phyloP scores from a whole-genome alignment of 768 basidiomycete genomes.

The Pisolithus tinctorius region DNA sequence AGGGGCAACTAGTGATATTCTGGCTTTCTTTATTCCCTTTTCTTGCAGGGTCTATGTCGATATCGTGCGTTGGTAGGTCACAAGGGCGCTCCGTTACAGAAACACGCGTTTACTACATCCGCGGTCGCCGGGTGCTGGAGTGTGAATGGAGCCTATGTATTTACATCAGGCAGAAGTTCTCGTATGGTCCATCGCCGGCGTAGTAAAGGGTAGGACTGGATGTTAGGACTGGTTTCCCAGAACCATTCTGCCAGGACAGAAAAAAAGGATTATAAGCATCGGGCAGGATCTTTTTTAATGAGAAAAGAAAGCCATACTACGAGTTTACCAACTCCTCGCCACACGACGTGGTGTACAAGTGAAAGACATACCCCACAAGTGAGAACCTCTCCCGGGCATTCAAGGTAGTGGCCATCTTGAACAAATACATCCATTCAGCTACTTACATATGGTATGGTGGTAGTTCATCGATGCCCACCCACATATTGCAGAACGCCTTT shows the following conservation, averaged over 20 bases:
- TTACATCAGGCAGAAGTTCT: neutral
- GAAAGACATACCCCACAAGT: constrained; percentile 63
- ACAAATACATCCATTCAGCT: too few species aligned
- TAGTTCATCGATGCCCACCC: constrained; percentile 59
- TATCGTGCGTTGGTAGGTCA: neutral
- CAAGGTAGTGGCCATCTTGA: constrained; percentile 35
- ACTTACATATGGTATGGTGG: neutral
- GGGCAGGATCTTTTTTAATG: constrained; percentile 49
- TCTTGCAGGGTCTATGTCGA: neutral
- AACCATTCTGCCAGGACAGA: neutral
- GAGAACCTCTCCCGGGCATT: constrained; percentile 79
- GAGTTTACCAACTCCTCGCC: constrained; percentile 71
- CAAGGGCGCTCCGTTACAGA: neutral
- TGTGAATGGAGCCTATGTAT: neutral
- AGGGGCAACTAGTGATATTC: neutral
- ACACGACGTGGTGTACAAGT: constrained; percentile 58
- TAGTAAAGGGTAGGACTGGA: neutral
- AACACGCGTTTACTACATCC: neutral
- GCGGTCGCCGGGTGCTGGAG: neutral
- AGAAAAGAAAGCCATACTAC: constrained; percentile 58
- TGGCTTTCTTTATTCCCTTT: neutral
- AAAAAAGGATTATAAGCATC: neutral
- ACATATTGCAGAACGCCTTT: constrained; percentile 61
- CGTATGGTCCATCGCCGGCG: neutral
- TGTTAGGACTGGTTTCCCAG: neutral